These are phyloP conservation scores for Adansonia rubrostipa DNA, from an alignment of 441 rosid species.

Conservation along the genomic window DNA sequence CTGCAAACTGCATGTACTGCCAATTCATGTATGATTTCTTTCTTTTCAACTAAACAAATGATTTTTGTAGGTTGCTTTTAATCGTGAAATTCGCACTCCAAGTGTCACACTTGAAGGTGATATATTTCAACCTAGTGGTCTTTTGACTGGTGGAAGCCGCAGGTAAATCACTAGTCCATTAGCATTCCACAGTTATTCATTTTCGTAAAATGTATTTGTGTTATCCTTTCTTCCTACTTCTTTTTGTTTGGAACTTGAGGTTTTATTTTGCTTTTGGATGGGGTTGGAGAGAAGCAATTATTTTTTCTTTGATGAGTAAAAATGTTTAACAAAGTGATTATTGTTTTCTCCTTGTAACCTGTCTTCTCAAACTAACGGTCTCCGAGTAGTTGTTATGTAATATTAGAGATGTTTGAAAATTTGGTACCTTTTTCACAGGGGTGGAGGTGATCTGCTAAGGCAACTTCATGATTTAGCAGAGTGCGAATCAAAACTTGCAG, in stretches of 20 bases:
- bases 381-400: background rate
- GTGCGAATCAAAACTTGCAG: conserved; percentile 72
- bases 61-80: conserved; percentile 79
- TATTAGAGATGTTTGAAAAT: background rate
- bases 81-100: conserved; percentile 64
- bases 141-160: conserved; percentile 98
- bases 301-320: no score
- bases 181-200: background rate
- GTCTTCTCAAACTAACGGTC: background rate
- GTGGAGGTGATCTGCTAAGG: conserved; percentile 88
- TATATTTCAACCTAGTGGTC: conserved; percentile 94
- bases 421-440: conserved; percentile 46
- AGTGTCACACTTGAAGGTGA: conserved; percentile 98
- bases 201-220: background rate
- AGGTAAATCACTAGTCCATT: conserved; percentile 43
- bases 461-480: conserved; percentile 85
- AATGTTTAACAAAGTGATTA: no score
- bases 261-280: conserved; percentile 5
- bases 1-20: conserved; percentile 5
- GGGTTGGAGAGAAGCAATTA: background rate
- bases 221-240: background rate
- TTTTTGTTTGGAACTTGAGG: background rate
- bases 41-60: conserved; percentile 2
- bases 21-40: background rate
- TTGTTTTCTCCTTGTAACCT: background rate